phyloP scores from a whole-genome alignment of 2,329 filamentous ascomycete genomes.

The Alternaria novae-zelandiae region DNA sequence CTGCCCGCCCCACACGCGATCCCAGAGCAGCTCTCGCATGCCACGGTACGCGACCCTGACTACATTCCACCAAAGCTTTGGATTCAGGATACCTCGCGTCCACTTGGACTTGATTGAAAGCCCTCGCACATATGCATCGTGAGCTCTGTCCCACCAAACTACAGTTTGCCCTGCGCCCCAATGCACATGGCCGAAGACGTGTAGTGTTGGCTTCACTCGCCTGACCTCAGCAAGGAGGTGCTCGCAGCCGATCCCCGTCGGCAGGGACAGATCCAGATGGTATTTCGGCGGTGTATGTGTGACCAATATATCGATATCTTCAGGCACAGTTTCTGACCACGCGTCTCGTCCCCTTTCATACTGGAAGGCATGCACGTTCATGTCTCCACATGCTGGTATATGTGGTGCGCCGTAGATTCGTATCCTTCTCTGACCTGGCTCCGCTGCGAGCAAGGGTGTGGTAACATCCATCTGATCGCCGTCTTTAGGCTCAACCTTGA shows the following conservation, averaged over 20 bases:
- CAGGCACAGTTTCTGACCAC: conserved; percentile 75
- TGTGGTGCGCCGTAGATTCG: conserved; percentile 83
- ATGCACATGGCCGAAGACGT: conserved; percentile 88
- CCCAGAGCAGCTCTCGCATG: conserved; percentile 64
- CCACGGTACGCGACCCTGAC: conserved; percentile 60
- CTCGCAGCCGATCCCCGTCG: conserved; percentile 71
- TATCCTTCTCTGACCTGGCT: conserved; percentile 56
- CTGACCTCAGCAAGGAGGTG: conserved; percentile 74
- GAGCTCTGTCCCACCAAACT: conserved; percentile 76
- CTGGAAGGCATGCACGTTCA: conserved; percentile 76
- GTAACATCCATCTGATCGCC: conserved; percentile 10
- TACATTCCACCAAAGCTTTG: conserved; percentile 59
- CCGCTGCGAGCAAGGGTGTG: conserved; percentile 30
- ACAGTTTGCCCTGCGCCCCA: conserved; percentile 73
- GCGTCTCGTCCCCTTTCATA: conserved; percentile 70
- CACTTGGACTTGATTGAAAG: conserved; percentile 51
- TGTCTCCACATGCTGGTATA: conserved; percentile 74
- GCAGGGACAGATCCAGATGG: conserved; percentile 68
- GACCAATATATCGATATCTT: conserved; percentile 76
- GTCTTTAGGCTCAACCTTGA: conserved; percentile 21
- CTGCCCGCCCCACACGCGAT: conserved; percentile 63
- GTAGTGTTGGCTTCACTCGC: conserved; percentile 74
- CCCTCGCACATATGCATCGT: conserved; percentile 74
- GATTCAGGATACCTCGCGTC: conserved; percentile 46
- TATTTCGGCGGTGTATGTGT: conserved; percentile 81